Conservation (phyloP, 2,329 filamentous ascomycete genomes). For the Fusarium sp. region DNA sequence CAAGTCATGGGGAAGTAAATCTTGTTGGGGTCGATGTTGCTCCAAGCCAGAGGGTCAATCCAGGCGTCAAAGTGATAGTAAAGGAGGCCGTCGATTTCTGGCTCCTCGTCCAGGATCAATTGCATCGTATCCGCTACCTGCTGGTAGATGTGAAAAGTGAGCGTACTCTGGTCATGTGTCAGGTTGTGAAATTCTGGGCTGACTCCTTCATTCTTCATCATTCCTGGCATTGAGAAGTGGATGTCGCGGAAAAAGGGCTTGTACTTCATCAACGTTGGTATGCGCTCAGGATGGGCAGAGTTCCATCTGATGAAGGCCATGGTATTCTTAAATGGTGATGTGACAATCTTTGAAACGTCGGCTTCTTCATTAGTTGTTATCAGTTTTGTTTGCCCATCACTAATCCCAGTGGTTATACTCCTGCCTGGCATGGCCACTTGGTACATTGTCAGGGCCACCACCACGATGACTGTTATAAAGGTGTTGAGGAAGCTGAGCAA, state of each 20-base stretch:
- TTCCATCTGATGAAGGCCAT: slow-evolving; percentile 14
- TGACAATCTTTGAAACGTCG: not conserved
- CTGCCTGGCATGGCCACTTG: not conserved
- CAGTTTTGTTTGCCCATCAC: not conserved
- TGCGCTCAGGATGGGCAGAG: not conserved
- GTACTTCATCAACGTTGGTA: not conserved
- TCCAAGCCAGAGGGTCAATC: slow-evolving; percentile 5
- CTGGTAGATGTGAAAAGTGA: slow-evolving; percentile 1
- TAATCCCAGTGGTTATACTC: not conserved
- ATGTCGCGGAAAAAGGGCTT: slow-evolving; percentile 7
- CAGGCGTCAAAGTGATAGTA: slow-evolving; percentile 10
- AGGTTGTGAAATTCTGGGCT: not conserved
- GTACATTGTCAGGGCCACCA: not conserved
- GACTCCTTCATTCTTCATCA: not conserved
- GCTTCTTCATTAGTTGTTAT: not conserved
- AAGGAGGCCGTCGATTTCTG: not conserved
- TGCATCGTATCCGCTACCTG: slow-evolving; percentile 2
- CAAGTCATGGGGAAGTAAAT: slow-evolving; percentile 7
- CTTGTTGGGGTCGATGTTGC: not conserved
- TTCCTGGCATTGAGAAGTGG: slow-evolving; percentile 1
- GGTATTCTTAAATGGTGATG: slow-evolving; percentile 1
- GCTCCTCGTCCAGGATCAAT: not conserved
- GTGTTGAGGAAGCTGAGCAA: not conserved
- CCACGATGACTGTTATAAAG: not conserved
- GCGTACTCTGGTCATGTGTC: not conserved